Base-by-base conservation (phyloP, 2,329 filamentous ascomycete species). In the Aureobasidium leucospermi region DNA sequence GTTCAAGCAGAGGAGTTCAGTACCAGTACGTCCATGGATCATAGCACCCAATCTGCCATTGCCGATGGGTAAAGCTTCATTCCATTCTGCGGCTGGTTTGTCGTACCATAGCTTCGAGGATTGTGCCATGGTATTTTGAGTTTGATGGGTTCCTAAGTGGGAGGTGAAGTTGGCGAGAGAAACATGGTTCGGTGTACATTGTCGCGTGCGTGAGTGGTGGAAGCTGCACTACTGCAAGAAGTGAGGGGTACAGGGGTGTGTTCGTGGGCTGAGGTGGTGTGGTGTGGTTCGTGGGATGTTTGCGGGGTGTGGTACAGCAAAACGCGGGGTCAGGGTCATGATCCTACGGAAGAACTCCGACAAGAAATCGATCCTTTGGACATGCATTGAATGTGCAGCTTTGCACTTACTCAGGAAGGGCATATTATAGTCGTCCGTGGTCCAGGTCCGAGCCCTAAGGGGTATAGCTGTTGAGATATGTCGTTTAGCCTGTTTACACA, bases 31-130 rank as follows among this genome's bases (percentile, higher is more conserved):
- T 29, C 78, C 76, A 65, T 78, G 75, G 9, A 79, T 67, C 76
- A 80, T 78, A 13, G 69, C 72, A 5, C 75, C 75, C 1, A 77
- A 66, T 49, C 78, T 72, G 23, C 79, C 78, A 64, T 81, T 81
- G 9, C 79, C 78, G 51, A 81, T 69, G 1, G 78, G 78, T 1
- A 80, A 67, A 29, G 76, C 74, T 60, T 75, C 68, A 53, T 72
- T 67, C 73, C 74, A 77, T 60, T 68, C 61, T 9, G n/a, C 23
- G 13, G 60, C 60, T 3, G 60, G 55, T 32, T 16, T 31, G 4
- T 61, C 59, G 59, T 69, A 73, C 68, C 72, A 74, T 43, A 68
- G 52, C 36, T 45, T 55, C 10, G 41, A 55, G 2, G 39, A 43
- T 45, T 34, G n/a, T 10, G 51, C n/a, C 51, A 55, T 55, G 31